A percentile compares a stretch with the other conserved stretches of the same genome.
Evolutionary conservation across 139 green algal genomes (phyloP).

Genomic region (Nannochloris sp.): DNA sequence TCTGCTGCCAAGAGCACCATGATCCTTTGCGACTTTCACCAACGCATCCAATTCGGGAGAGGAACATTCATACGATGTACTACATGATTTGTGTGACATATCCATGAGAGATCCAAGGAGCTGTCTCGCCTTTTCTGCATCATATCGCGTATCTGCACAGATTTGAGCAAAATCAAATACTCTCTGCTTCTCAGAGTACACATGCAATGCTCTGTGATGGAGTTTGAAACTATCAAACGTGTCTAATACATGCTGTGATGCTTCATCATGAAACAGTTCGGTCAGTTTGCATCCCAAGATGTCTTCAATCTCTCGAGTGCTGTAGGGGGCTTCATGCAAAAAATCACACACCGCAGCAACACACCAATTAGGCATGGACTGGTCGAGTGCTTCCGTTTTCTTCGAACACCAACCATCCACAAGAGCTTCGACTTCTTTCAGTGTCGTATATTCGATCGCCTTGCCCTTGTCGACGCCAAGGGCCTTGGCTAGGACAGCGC

Average conservation of each 20-base stretch:
- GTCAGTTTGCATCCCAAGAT: slow-evolving; percentile 41
- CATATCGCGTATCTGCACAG: background rate
- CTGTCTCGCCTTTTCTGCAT: slow-evolving; percentile 26
- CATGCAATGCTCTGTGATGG: slow-evolving; percentile 61
- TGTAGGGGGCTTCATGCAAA: slow-evolving; percentile 43
- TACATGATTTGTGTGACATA: slow-evolving; percentile 70
- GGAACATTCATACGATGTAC: slow-evolving; percentile 82
- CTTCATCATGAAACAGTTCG: slow-evolving; percentile 45
- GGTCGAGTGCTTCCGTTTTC: background rate
- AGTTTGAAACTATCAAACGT: slow-evolving; percentile 49
- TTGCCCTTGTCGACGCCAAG: slow-evolving; percentile 42
- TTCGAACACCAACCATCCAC: slow-evolving; percentile 18
- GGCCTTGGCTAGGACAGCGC: slow-evolving; percentile 53
- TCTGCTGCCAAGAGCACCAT: slow-evolving; percentile 69
- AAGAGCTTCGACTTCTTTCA: slow-evolving; percentile 32
- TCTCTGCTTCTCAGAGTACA: slow-evolving; percentile 71
- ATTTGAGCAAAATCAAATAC: slow-evolving; percentile 58
- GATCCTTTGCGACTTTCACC: slow-evolving; percentile 41
- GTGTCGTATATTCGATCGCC: background rate
- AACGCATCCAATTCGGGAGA: slow-evolving; percentile 85
- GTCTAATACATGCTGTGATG: slow-evolving; percentile 34
- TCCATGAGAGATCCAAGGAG: slow-evolving; percentile 82
- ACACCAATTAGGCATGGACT: background rate
- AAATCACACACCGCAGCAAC: slow-evolving; percentile 42
- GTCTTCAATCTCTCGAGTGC: slow-evolving; percentile 41